Conservation (phyloP, 495 filamentous ascomycete species). For the Lichina pygmaea region DNA sequence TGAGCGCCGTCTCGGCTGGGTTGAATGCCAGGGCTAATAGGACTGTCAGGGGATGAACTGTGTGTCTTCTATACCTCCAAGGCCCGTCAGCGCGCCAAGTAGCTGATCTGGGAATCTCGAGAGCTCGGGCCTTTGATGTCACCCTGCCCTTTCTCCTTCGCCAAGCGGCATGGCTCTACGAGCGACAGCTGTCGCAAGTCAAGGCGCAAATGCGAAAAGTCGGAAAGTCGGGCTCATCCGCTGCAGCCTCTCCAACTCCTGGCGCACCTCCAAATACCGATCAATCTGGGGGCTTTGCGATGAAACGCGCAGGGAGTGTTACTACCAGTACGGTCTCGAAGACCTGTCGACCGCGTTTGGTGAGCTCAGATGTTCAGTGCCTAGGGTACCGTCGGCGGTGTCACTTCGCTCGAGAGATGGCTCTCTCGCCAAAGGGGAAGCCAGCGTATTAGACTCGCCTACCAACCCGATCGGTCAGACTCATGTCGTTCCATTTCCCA, state of each 20-base stretch:
- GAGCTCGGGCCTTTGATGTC: slow-evolving; percentile 39
- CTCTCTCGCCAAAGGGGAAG: slow-evolving; percentile 21
- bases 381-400: slow-evolving; percentile 29
- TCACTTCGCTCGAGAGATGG: slow-evolving; percentile 34
- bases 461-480: slow-evolving; percentile 1
- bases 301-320: slow-evolving; percentile 28
- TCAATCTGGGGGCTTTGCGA: slow-evolving; percentile 20
- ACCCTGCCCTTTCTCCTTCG: slow-evolving; percentile 72
- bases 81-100: neutral
- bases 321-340: slow-evolving; percentile 14
- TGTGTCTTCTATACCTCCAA: slow-evolving; percentile 15
- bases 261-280: slow-evolving; percentile 20
- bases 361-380: slow-evolving; percentile 13
- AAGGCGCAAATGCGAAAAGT: slow-evolving; percentile 73
- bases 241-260: slow-evolving; percentile 7
- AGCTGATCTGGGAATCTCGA: slow-evolving; percentile 7
- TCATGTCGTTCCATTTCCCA: slow-evolving; percentile 2
- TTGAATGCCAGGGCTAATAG: slow-evolving; percentile 3
- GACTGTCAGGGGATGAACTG: slow-evolving; percentile 46
- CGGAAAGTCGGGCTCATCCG: slow-evolving; percentile 17
- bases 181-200: slow-evolving; percentile 68
- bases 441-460: neutral
- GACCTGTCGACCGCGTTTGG: too few relatives aligned
- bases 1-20: slow-evolving; percentile 16
- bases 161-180: slow-evolving; percentile 85